Evolutionary conservation across 2,329 filamentous ascomycete species (phyloP).

Genomic region (Basipetospora chlamydospora): DNA sequence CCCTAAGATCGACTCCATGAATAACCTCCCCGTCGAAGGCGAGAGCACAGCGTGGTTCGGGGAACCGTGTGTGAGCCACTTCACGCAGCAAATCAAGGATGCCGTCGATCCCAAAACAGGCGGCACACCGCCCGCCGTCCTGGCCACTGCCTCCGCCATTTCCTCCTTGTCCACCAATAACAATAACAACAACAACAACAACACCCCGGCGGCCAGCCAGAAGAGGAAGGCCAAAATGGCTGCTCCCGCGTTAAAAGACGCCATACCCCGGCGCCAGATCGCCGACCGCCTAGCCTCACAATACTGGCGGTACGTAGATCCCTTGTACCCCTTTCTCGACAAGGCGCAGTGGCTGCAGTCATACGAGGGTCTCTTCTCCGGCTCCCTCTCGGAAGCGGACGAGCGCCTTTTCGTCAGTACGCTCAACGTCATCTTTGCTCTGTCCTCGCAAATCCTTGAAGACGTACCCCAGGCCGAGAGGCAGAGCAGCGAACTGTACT

Average conservation of each 20-base stretch:
- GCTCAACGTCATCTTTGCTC: slow-evolving; percentile 30
- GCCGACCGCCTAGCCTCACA: slow-evolving; percentile 28
- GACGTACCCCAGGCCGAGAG: slow-evolving; percentile 23
- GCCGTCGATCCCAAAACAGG: slow-evolving; percentile 26
- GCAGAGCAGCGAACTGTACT: slow-evolving; percentile 24
- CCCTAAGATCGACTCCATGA: slow-evolving; percentile 29
- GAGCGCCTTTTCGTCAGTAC: slow-evolving; percentile 28
- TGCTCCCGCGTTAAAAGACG: slow-evolving; percentile 18
- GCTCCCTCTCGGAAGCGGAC: slow-evolving; percentile 19
- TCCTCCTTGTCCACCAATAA: too few relatives aligned
- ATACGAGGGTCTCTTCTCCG: slow-evolving; percentile 26
- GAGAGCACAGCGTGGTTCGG: too few relatives aligned
- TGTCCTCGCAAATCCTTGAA: slow-evolving; percentile 28
- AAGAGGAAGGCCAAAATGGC: too few relatives aligned
- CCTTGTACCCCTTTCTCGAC: slow-evolving; percentile 30
- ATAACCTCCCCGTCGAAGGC: slow-evolving; percentile 26
- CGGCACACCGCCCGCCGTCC: too few relatives aligned
- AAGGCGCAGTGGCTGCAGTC: slow-evolving; percentile 18
- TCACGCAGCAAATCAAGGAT: slow-evolving; percentile 29
- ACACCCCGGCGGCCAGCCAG: too few relatives aligned
- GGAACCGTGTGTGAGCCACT: slow-evolving; percentile 29
- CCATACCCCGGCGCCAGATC: slow-evolving; percentile 27
- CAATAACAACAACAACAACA: too few relatives aligned
- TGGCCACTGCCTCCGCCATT: too few relatives aligned
- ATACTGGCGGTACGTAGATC: slow-evolving; percentile 31